phyloP scores from a whole-genome alignment of 2,329 filamentous ascomycete species.

The Dactylellina parvicollis region DNA sequence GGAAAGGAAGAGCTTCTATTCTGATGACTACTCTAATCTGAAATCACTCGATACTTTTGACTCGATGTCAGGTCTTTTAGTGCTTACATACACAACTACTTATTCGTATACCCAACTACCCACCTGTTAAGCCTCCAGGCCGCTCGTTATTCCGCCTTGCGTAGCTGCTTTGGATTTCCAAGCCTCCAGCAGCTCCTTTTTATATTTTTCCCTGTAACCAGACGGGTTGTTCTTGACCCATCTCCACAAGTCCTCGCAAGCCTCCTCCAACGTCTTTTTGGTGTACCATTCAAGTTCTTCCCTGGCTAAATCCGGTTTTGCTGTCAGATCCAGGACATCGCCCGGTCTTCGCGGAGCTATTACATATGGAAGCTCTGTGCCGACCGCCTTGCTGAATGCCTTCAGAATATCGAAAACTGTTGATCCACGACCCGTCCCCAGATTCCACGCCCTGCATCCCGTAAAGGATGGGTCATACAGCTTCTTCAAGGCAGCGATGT shows the following conservation, averaged over 20 bases:
- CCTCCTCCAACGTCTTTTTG: conserved; percentile 86
- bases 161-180: conserved; percentile 60
- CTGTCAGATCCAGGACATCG: conserved; percentile 93
- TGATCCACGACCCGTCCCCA: conserved; percentile 91
- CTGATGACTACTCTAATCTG: too few species aligned
- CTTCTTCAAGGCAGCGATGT: conserved; percentile 89
- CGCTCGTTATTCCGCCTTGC: background rate
- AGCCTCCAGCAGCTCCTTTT: conserved; percentile 77
- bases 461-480: conserved; percentile 76
- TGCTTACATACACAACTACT: too few species aligned
- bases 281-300: conserved; percentile 92
- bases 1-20: too few species aligned
- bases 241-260: conserved; percentile 92
- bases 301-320: conserved; percentile 87
- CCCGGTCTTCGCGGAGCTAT: conserved; percentile 83
- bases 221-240: conserved; percentile 98
- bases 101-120: too few species aligned
- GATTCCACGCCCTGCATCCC: conserved; percentile 93
- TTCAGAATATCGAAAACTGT: conserved; percentile 98
- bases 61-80: too few species aligned
- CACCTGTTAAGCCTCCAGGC: background rate
- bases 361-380: conserved; percentile 85
- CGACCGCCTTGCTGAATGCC: conserved; percentile 87
- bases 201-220: conserved; percentile 92
- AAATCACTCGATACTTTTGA: too few species aligned